Conservation (phyloP, 148 eudicot species). For the Chenopodium berlandieri region DNA sequence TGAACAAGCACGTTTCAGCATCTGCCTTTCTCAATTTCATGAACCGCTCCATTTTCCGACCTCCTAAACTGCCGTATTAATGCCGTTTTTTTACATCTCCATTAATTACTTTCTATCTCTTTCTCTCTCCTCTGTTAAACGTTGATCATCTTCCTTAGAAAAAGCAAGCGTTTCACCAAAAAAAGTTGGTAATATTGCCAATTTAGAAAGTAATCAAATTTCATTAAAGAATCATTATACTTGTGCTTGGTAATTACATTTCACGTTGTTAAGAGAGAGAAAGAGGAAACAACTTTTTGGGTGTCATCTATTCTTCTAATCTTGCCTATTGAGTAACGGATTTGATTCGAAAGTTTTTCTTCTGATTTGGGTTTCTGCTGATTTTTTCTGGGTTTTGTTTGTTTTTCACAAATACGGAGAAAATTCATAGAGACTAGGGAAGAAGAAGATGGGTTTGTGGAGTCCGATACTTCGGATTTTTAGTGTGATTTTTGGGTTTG, state of each 20-base stretch:
- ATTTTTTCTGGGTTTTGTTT: slow-evolving; percentile 16
- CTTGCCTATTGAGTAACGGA: background rate
- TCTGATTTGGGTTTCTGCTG: slow-evolving; percentile 20
- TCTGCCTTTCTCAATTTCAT: background rate
- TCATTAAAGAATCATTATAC: background rate
- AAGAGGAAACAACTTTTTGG: background rate
- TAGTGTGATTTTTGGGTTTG: slow-evolving; percentile 57
- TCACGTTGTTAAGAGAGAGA: background rate
- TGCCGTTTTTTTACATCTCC: too few relatives aligned
- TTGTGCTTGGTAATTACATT: background rate
- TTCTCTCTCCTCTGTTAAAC: background rate
- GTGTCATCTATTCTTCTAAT: too few relatives aligned
- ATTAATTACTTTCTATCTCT: background rate
- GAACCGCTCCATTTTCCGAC: slow-evolving; percentile 1
- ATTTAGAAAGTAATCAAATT: background rate
- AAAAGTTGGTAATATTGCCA: background rate
- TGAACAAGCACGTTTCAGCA: too few relatives aligned
- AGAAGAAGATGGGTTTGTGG: slow-evolving; percentile 50
- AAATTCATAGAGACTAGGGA: background rate
- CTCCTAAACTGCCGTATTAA: background rate
- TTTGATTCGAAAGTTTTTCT: slow-evolving; percentile 16
- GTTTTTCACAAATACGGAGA: background rate
- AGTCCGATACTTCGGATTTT: slow-evolving; percentile 32
- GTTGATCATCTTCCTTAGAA: background rate
- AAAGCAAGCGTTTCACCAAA: background rate